A percentile compares a stretch with the other conserved stretches of the same genome.
Conservation (phyloP, 345 rosid genomes). For the Eucalyptus polybractea region DNA sequence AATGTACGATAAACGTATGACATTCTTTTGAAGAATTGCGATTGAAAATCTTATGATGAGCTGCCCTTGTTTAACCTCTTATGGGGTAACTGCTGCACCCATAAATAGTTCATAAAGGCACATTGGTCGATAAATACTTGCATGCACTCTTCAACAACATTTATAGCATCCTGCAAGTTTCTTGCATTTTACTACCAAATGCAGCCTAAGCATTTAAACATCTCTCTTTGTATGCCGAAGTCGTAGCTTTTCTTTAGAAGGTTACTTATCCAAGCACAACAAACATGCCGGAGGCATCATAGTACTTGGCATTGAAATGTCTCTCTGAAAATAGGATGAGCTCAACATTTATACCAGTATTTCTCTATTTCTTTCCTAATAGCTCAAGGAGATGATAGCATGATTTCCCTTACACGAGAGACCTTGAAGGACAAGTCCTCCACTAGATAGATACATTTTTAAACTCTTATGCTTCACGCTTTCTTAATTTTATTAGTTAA, state of each 20-base stretch:
- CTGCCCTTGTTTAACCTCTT: too few relatives aligned
- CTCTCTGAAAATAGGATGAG: conserved; percentile 14
- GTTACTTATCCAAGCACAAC: conserved; percentile 35
- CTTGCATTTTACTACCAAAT: background rate
- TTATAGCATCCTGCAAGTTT: too few relatives aligned
- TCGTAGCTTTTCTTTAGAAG: conserved; percentile 23
- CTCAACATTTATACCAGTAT: background rate
- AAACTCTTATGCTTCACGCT: background rate
- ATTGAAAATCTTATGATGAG: background rate
- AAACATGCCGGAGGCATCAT: conserved; percentile 26
- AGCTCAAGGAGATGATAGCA: background rate
- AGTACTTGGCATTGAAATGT: conserved; percentile 34
- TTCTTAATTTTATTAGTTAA: too few relatives aligned
- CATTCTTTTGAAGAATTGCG: background rate
- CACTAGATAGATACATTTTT: background rate
- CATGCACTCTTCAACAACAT: conserved; percentile 1
- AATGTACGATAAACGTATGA: background rate
- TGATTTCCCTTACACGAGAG: background rate
- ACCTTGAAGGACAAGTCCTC: background rate
- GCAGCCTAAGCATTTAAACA: conserved; percentile 29
- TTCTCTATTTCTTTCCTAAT: background rate
- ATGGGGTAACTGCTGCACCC: background rate
- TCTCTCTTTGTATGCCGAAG: conserved; percentile 26
- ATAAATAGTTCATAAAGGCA: conserved; percentile 12
- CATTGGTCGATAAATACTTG: conserved; percentile 28